Percentiles rank a stretch among this genome's conserved stretches.
phyloP scores from a whole-genome alignment of 2,329 filamentous ascomycete species.

The Trichophyton mentagrophytes region DNA sequence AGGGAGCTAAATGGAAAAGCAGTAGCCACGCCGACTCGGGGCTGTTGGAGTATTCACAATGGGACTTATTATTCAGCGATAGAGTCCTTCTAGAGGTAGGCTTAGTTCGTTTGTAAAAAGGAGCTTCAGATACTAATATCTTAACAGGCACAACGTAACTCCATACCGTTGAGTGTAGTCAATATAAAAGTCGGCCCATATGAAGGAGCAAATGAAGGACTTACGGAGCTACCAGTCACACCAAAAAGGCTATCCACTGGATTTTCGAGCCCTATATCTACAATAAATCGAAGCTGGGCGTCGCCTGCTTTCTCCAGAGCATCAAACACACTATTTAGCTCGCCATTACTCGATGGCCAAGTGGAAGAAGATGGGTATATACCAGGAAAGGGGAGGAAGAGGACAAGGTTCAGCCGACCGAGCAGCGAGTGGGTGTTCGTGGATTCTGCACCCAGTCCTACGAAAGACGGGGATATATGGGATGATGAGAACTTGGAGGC shows the following conservation, averaged over 20 bases:
- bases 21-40: constrained; percentile 27
- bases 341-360: constrained; percentile 53
- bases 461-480: constrained; percentile 7
- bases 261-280: background rate
- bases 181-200: background rate
- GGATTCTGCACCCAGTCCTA: constrained; percentile 57
- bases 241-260: background rate
- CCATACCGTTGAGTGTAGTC: background rate
- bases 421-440: constrained; percentile 62
- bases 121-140: background rate
- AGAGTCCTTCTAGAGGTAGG: constrained; percentile 27
- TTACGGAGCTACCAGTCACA: background rate
- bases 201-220: background rate
- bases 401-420: constrained; percentile 53
- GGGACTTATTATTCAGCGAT: constrained; percentile 41
- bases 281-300: constrained; percentile 36
- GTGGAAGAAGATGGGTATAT: constrained; percentile 52
- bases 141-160: background rate
- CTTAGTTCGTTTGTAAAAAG: background rate
- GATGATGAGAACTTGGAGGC: constrained; percentile 7
- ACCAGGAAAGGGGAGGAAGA: constrained; percentile 53
- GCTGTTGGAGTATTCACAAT: constrained; percentile 36
- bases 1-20: constrained; percentile 53
- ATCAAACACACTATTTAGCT: constrained; percentile 55
- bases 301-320: constrained; percentile 73